Evolutionary conservation across 2,329 filamentous ascomycete genomes (phyloP).

Genomic region (Aspergillus novoparasiticus): DNA sequence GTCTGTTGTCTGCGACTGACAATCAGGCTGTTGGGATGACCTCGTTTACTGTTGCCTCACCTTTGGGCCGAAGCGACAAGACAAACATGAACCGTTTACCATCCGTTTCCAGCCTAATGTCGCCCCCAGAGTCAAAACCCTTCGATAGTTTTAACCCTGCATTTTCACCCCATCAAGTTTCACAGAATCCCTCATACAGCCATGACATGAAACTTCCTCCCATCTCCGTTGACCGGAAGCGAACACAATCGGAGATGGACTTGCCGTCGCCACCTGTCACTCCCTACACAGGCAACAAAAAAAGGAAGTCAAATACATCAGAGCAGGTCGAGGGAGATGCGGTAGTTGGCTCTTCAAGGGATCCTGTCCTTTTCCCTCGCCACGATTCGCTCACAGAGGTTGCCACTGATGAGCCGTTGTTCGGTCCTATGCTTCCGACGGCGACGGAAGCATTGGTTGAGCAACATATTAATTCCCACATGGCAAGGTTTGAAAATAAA

Average conservation of each 20-base stretch:
- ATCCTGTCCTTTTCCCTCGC: slow-evolving; percentile 48
- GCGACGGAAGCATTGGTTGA: slow-evolving; percentile 43
- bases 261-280: slow-evolving; percentile 50
- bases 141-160: slow-evolving; percentile 49
- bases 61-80: slow-evolving; percentile 25
- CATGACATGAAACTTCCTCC: slow-evolving; percentile 43
- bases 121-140: slow-evolving; percentile 52
- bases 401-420: slow-evolving; percentile 44
- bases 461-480: slow-evolving; percentile 46
- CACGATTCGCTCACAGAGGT: slow-evolving; percentile 36
- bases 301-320: slow-evolving; percentile 34
- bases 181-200: slow-evolving; percentile 30
- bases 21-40: slow-evolving; percentile 28
- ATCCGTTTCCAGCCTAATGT: slow-evolving; percentile 49
- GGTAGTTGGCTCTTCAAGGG: slow-evolving; percentile 30
- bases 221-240: slow-evolving; percentile 45
- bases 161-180: slow-evolving; percentile 32
- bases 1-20: background rate
- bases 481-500: slow-evolving; percentile 45
- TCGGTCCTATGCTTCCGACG: slow-evolving; percentile 38
- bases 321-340: slow-evolving; percentile 38
- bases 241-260: slow-evolving; percentile 46
- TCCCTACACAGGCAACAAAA: slow-evolving; percentile 46
- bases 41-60: slow-evolving; percentile 26
- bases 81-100: slow-evolving; percentile 46